Evolutionary conservation across 768 basidiomycete genomes (phyloP), one percentile per base, ranked within the genome.

Genomic region (Russula sp.): DNA sequence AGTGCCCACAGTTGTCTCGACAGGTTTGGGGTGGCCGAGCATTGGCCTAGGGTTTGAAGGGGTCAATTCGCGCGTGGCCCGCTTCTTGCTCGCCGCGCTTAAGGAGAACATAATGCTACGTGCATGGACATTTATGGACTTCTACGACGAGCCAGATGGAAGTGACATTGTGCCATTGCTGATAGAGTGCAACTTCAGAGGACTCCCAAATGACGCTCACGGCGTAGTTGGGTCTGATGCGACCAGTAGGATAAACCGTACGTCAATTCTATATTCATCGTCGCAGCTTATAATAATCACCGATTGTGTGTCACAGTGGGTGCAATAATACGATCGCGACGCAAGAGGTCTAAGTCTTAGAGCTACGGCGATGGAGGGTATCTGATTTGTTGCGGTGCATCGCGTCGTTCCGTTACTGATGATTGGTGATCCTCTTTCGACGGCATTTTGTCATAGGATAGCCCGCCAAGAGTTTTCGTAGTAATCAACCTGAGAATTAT

Each of bases 21-120:
- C 81, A 66, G 94, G 94, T 0, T 84, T 92, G 68, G 92, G 93
- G 14, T 93, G 86, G 85, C 90, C 91, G 0, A 75, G 78, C 41
- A 76, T 80, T 73, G 86, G 87, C 2, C 68, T 93, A 7, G 93
- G 93, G 5, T 76, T 93, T n/a, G 85, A 90, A 70, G 94, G 94
- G 2, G 85, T 94, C 43, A 98, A 98, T 69, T 78, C 77, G 25
- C 79, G 86, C n/a, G 74, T 92, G 3, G 85, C 81, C 3, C 75
- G 74, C 57, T 96, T 91, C 88, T 70, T 93, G 20, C 69, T 93
- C 47, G 79, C 82, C 42, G 73, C 75, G 61, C 72, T 93, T 32
- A 58, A 65, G 51, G 58, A 59, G 43, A 36, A 54, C 13, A 29
- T 1, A 52, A 43, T 80, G 67, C 75, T 93, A 54, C 78, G 86